Evolutionary conservation across 139 green algal genomes (phyloP), one percentile per base, ranked within the genome.

Genomic region (Raphidocelis subcapitata): DNA sequence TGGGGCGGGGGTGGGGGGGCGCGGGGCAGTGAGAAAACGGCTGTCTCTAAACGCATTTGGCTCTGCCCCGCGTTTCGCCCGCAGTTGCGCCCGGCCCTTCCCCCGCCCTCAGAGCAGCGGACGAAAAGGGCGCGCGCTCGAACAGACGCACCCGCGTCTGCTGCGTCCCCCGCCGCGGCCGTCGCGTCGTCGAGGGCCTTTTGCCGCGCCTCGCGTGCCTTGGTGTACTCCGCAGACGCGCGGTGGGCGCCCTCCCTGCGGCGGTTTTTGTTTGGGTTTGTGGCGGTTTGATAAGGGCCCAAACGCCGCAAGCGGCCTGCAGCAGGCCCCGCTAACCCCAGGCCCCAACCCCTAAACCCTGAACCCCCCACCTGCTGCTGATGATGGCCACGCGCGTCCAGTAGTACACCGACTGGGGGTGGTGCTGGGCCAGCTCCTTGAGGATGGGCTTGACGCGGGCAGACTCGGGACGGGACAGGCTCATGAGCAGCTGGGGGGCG

Each of bases 361-460:
- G n/a, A n/a, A n/a, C 41, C 41, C 41, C 41, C 41, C 41, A 49
- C 41, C 41, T 49, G 41, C 41, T 49, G 41, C 41, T 49, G 41
- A 49, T 49, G 41, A 49, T 49, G 41, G 85, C 87, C 23, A 92
- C 90, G 47, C 96, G 91, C 65, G 98, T 82, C 51, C 83, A 83
- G 81, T 93, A 97, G 85, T 98, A 98, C 20, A 98, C 62, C 8
- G 89, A 84, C 89, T 98, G 94, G 71, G 31, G 75, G 76, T 76
- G 83, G 32, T 37, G 59, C 23, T 62, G 47, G 4, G 76, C 81
- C 18, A 95, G 65, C 57, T 82, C 65, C 46, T 84, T 61, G 24
- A 96, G 85, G 20, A 96, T 75, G 68, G 81, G 68, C 72, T 91
- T 93, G 12, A 82, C 83, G 51, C 88, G 68, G 0, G 73, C 56